A percentile compares a stretch with the other conserved stretches of the same genome.
These are phyloP conservation scores for Bombardia bombarda DNA, from an alignment of 495 filamentous ascomycete species.

Conservation along the genomic window DNA sequence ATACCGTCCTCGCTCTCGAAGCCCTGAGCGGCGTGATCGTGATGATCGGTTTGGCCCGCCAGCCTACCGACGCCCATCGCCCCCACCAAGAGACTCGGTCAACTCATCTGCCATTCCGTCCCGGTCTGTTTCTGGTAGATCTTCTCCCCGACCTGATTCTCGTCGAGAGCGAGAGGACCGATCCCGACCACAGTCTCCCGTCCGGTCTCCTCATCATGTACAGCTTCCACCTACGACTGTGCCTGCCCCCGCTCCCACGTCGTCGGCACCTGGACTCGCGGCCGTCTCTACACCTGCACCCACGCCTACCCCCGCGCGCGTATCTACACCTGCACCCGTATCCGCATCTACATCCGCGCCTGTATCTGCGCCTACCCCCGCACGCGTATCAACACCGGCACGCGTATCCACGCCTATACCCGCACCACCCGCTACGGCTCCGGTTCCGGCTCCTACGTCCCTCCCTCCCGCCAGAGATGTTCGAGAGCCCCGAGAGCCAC, in stretches of 20 bases:
- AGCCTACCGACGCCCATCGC: slow-evolving; percentile 30
- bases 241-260: slow-evolving; percentile 16
- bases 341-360: neutral
- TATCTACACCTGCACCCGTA: neutral
- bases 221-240: too few relatives aligned
- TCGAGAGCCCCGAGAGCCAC: slow-evolving; percentile 7
- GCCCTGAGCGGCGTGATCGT: slow-evolving; percentile 34
- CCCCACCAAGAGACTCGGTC: slow-evolving; percentile 31
- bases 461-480: too few relatives aligned
- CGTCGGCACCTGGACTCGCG: slow-evolving; percentile 21
- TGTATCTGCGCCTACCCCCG: neutral
- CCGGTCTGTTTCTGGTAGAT: slow-evolving; percentile 33
- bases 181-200: slow-evolving; percentile 31
- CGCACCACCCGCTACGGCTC: neutral
- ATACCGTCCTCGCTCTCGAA: slow-evolving; percentile 37
- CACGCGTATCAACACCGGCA: too few relatives aligned
- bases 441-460: neutral
- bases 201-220: slow-evolving; percentile 22
- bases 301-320: neutral
- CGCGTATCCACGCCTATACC: neutral
- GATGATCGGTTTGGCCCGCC: slow-evolving; percentile 33
- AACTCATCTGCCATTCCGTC: slow-evolving; percentile 36
- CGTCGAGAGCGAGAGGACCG: slow-evolving; percentile 32
- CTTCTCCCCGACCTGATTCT: slow-evolving; percentile 34
- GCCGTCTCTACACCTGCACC: slow-evolving; percentile 10